Evolutionary conservation across 345 rosid genomes (phyloP).

Genomic region (Schrenkiella parvula): DNA sequence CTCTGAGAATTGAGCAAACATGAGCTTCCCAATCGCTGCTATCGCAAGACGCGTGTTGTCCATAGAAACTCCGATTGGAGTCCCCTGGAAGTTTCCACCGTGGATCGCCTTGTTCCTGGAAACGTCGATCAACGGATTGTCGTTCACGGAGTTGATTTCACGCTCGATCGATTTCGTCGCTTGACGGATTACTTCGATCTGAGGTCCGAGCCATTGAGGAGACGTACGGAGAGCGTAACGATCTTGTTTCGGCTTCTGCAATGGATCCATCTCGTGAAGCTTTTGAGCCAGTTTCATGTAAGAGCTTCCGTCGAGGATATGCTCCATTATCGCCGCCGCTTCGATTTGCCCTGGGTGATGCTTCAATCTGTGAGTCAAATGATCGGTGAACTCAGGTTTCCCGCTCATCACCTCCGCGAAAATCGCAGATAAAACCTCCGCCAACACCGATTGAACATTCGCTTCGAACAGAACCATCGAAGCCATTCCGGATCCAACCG

Average conservation of each 20-base stretch:
- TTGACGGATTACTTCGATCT: constrained; percentile 58
- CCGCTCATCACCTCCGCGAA: constrained; percentile 80
- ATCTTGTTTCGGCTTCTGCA: constrained; percentile 70
- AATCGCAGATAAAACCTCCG: constrained; percentile 57
- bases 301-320: constrained; percentile 62
- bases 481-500: constrained; percentile 77
- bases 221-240: constrained; percentile 73
- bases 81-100: constrained; percentile 85
- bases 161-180: constrained; percentile 71
- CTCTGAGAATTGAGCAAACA: constrained; percentile 79
- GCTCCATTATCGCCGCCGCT: constrained; percentile 81
- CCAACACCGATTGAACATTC: constrained; percentile 40
- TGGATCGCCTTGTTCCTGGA: constrained; percentile 65
- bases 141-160: constrained; percentile 78
- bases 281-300: constrained; percentile 57
- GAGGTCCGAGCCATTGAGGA: constrained; percentile 85
- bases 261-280: constrained; percentile 61
- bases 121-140: constrained; percentile 73
- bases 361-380: constrained; percentile 62
- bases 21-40: constrained; percentile 71
- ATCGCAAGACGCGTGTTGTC: constrained; percentile 66
- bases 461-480: constrained; percentile 62
- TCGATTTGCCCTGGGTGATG: constrained; percentile 84
- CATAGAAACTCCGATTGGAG: constrained; percentile 86
- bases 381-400: constrained; percentile 75